Evolutionary conservation across 2,329 filamentous ascomycete genomes (phyloP), one percentile per base, ranked within the genome.

Genomic region (Colletotrichum tropicale): DNA sequence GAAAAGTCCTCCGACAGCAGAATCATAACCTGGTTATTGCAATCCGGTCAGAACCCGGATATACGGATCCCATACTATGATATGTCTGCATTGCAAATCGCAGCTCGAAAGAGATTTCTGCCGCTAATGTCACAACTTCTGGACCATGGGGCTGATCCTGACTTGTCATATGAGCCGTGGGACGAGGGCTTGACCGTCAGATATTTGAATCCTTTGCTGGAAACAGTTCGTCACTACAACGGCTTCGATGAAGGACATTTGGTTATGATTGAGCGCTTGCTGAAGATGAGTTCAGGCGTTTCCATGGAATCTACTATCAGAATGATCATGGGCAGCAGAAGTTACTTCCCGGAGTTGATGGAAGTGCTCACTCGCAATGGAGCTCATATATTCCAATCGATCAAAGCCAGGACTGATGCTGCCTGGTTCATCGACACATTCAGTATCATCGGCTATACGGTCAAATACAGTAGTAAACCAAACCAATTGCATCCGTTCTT

Each of bases 361-460:
- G 55, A 58, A 58, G 26, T 2, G n/a, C 6, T 58, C 55, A 28
- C 6, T 24, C 24, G 13, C 3, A 58, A 10, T n/a, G 38, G 38
- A 43, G 38, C 38, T 18, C 2, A 43, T 10, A 18, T 43, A 10
- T 43, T 43, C 38, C 38, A n/a, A n/a, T 43, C 38, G 8, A n/a
- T 43, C 0, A n/a, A n/a, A 1, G 16, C 16, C 38, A 43, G 0
- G 1, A 43, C 5, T 3, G 5, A 10, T 43, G 8, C 3, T 2
- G 38, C 18, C 16, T n/a, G 38, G 38, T 43, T 43, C 8, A n/a
- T n/a, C 38, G 38, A 43, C 38, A 43, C 38, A 2, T 43, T 43
- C 38, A 43, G 38, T 6, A 43, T 43, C 38, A 43, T 43, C 1
- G 8, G 8, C 8, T 43, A 1, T 1, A 43, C 38, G 8, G 38